Conservation (phyloP, 2,329 filamentous ascomycete genomes). For the Colletotrichum eremochloae region DNA sequence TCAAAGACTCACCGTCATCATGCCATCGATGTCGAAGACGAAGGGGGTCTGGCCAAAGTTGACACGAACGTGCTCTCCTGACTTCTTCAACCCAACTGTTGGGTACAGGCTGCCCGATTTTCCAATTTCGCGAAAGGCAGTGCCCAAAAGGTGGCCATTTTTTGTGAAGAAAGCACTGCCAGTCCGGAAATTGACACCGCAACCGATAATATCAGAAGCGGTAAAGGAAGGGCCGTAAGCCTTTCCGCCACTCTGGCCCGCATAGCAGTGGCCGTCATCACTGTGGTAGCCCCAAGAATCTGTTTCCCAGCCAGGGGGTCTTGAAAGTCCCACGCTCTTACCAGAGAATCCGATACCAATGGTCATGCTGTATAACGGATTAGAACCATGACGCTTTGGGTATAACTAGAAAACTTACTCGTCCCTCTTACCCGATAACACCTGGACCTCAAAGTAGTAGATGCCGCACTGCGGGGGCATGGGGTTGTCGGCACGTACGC, state of each 20-base stretch:
- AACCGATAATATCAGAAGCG: slow-evolving; percentile 71
- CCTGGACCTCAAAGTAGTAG: slow-evolving; percentile 87
- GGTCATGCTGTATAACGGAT: slow-evolving; percentile 60
- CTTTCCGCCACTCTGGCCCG: slow-evolving; percentile 68
- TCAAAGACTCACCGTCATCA: slow-evolving; percentile 76
- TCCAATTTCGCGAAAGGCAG: slow-evolving; percentile 77
- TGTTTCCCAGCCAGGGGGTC: slow-evolving; percentile 75
- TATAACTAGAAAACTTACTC: slow-evolving; percentile 61
- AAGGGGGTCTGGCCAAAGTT: slow-evolving; percentile 84
- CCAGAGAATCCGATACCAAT: slow-evolving; percentile 74
- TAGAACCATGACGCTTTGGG: not conserved
- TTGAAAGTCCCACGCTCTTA: slow-evolving; percentile 64
- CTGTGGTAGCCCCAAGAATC: slow-evolving; percentile 79
- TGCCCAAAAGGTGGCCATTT: slow-evolving; percentile 75
- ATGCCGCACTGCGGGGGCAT: slow-evolving; percentile 93
- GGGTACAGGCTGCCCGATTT: slow-evolving; percentile 69
- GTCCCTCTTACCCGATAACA: slow-evolving; percentile 64
- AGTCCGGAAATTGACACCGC: slow-evolving; percentile 75
- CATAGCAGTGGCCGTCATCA: slow-evolving; percentile 74
- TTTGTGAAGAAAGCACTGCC: slow-evolving; percentile 78
- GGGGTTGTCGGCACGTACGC: slow-evolving; percentile 84
- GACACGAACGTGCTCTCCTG: slow-evolving; percentile 71
- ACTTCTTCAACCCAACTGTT: slow-evolving; percentile 74
- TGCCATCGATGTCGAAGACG: slow-evolving; percentile 89
- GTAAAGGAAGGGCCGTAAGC: slow-evolving; percentile 69